Evolutionary conservation across 345 rosid genomes (phyloP), one percentile per base, ranked within the genome.

Genomic region (Cardamine occulta): DNA sequence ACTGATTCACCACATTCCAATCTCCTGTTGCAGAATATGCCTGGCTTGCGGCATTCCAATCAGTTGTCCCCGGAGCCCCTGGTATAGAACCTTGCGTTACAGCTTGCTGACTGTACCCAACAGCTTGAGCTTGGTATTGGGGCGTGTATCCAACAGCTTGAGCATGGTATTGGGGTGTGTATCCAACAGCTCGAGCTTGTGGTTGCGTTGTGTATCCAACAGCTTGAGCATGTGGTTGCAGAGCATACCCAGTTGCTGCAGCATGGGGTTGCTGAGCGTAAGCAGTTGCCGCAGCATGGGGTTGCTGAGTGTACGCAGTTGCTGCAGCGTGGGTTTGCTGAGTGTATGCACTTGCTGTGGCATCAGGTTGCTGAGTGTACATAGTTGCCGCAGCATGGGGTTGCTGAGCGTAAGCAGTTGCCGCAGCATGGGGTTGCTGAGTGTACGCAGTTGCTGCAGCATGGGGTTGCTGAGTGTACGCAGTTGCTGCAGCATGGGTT

Each of bases 11-110:
- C 47, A 21, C 62, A 57, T 37, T 71, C 76, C 80, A 71, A 8
- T 77, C 73, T 75, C 54, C 74, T 51, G 69, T 11, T 53, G 74
- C 69, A 32, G 71, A 6, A 70, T 78, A 78, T 21, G 74, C 63
- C 69, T 23, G 81, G 63, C 59, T 65, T 52, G 77, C 77, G 60
- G 73, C 73, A 57, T n/a, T 39, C 77, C 77, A 78, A 49, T 66
- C 73, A 51, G 69, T 18, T 58, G 77, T 51, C 63, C 40, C 66
- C 0, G 39, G 62, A 37, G 56, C 55, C 66, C 35, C 63, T 56
- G 69, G 63, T n/a, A 44, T 15, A 53, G 64, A 69, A 62, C 75
- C 63, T 62, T 78, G 79, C 34, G 26, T 8, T 17, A 63, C 56
- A 54, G 64, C 55, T 49, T 69, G 82, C 49, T 47, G 79, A 61